Conservation (phyloP, 2,329 filamentous ascomycete genomes). For the Teratosphaeria epicoccoides region DNA sequence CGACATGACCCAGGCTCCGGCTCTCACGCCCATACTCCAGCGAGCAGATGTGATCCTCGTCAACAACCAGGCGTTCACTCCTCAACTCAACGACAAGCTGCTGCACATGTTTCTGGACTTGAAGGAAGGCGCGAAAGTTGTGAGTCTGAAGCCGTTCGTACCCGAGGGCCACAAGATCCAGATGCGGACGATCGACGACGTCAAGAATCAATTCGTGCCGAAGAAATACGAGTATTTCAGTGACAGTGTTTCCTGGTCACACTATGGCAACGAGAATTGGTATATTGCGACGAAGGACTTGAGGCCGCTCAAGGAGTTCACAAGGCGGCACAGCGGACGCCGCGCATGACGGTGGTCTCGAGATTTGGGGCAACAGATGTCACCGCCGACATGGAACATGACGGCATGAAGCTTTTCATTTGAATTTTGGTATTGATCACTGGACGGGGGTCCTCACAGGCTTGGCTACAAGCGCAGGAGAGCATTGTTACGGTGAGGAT, state of each 20-base stretch:
- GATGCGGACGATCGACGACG: conserved; percentile 64
- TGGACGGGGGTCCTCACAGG: not conserved
- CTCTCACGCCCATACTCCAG: conserved; percentile 62
- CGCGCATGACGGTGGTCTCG: too few species aligned
- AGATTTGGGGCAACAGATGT: too few species aligned
- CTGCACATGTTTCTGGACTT: conserved; percentile 86
- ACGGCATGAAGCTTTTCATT: not conserved
- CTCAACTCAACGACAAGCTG: conserved; percentile 72
- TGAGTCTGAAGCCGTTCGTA: conserved; percentile 87
- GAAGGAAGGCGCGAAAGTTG: conserved; percentile 79
- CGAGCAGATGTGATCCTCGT: conserved; percentile 91
- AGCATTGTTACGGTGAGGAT: not conserved
- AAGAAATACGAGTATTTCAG: conserved; percentile 59
- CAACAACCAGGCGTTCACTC: conserved; percentile 94
- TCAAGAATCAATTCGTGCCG: conserved; percentile 70
- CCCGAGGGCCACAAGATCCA: conserved; percentile 67
- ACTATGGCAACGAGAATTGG: conserved; percentile 63
- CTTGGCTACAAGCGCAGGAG: not conserved
- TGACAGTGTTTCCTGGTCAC: conserved; percentile 78
- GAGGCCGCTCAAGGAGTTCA: conserved; percentile 34
- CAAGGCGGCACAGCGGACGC: not conserved
- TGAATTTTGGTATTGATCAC: too few species aligned
- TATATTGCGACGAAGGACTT: conserved; percentile 76
- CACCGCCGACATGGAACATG: not conserved
- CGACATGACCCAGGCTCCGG: conserved; percentile 66